These are phyloP conservation scores for Boechera stricta DNA, from an alignment of 345 rosid species.

Conservation along the genomic window DNA sequence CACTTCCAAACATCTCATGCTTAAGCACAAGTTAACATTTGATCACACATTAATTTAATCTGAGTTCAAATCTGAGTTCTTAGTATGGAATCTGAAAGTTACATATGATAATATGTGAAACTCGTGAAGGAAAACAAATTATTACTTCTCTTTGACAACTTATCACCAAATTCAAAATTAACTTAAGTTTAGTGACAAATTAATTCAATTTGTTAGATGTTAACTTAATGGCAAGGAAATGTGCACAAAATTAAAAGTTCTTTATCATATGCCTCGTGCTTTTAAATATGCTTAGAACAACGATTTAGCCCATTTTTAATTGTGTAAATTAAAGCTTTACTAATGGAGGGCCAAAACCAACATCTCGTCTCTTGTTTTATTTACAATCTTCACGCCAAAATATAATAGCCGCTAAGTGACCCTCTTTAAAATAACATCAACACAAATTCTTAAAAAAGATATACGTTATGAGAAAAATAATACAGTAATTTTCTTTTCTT, in stretches of 20 bases:
- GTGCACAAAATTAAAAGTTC: background rate
- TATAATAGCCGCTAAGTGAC: background rate
- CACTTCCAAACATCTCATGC: too few relatives aligned
- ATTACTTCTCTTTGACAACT: background rate
- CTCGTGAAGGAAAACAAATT: background rate
- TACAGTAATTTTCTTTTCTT: too few relatives aligned
- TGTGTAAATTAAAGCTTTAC: slow-evolving; percentile 1
- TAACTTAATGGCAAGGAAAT: background rate
- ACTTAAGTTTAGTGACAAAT: background rate
- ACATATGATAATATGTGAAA: background rate
- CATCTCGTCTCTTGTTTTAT: slow-evolving; percentile 8
- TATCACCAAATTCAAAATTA: background rate
- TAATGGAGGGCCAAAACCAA: slow-evolving; percentile 25
- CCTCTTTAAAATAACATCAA: background rate
- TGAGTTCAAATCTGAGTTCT: too few relatives aligned
- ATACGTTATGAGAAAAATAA: too few relatives aligned
- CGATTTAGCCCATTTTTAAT: background rate
- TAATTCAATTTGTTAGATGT: background rate
- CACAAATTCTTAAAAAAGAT: too few relatives aligned
- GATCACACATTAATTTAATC: too few relatives aligned
- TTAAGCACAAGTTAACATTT: too few relatives aligned
- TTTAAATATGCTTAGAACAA: slow-evolving; percentile 26
- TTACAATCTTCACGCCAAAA: slow-evolving; percentile 28
- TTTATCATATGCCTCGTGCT: slow-evolving; percentile 21
- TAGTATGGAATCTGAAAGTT: background rate